A percentile compares a stretch with the other conserved stretches of the same genome.
Evolutionary conservation across 2,329 filamentous ascomycete genomes (phyloP).

Genomic region (Colletotrichum sp.): DNA sequence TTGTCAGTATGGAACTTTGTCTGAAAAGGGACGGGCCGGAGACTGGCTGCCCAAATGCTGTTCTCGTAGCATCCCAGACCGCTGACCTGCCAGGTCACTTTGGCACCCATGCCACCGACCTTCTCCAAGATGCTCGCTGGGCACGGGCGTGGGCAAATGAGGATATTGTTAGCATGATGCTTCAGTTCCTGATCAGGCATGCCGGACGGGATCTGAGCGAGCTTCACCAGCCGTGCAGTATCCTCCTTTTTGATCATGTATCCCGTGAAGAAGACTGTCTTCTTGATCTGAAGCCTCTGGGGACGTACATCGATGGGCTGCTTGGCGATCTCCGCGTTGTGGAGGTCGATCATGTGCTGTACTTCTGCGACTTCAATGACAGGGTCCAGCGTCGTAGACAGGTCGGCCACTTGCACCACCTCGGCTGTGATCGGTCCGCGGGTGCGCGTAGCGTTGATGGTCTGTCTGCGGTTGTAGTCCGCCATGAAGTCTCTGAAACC

Average conservation of each 20-base stretch:
- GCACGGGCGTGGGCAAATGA: conserved; percentile 83
- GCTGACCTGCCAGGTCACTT: conserved; percentile 83
- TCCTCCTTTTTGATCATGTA: conserved; percentile 82
- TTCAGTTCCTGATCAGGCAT: conserved; percentile 75
- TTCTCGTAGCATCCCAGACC: conserved; percentile 78
- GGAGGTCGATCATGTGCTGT: conserved; percentile 86
- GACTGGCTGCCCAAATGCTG: conserved; percentile 84
- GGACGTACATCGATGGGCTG: conserved; percentile 39
- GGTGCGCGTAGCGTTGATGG: conserved; percentile 44
- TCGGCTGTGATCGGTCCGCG: conserved; percentile 75
- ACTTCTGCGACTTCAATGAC: conserved; percentile 82
- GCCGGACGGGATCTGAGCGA: conserved; percentile 69
- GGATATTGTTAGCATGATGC: conserved; percentile 85
- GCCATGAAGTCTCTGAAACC: conserved; percentile 86
- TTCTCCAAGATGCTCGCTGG: conserved; percentile 76
- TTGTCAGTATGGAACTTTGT: conserved; percentile 81
- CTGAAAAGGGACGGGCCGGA: conserved; percentile 73
- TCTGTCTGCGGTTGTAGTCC: conserved; percentile 70
- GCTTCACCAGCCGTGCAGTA: conserved; percentile 72
- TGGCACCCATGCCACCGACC: conserved; percentile 85
- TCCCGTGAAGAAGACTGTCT: conserved; percentile 89
- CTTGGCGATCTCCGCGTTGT: conserved; percentile 68
- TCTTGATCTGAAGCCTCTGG: conserved; percentile 73
- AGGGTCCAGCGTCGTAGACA: conserved; percentile 75
- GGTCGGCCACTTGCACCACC: conserved; percentile 85